A percentile compares a stretch with the other conserved stretches of the same genome.
Evolutionary conservation across 2,329 filamentous ascomycete species (phyloP).

Genomic region (Eutypa lata): DNA sequence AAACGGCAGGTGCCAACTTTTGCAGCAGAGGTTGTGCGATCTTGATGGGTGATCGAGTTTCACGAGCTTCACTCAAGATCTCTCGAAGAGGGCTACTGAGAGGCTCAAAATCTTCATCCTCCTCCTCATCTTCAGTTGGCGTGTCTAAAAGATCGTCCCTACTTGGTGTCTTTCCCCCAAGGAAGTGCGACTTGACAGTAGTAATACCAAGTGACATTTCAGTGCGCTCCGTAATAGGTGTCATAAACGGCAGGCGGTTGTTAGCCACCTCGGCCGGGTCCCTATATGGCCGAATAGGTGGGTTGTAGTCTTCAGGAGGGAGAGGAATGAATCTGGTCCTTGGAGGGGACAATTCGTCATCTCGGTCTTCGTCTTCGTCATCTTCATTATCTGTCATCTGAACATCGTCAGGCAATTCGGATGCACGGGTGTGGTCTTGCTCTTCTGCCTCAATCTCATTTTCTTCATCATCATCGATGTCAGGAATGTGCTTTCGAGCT

Average conservation of each 20-base stretch:
- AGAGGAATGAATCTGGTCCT: constrained; percentile 72
- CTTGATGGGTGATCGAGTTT: constrained; percentile 43
- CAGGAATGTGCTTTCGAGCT: constrained; percentile 66
- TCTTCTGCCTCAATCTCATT: constrained; percentile 31
- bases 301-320: constrained; percentile 81
- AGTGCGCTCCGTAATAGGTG: constrained; percentile 92
- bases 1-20: constrained; percentile 37
- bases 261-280: constrained; percentile 79
- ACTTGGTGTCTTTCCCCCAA: constrained; percentile 76
- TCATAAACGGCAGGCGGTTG: constrained; percentile 96
- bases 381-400: constrained; percentile 23
- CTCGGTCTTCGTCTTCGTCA: constrained; percentile 30
- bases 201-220: constrained; percentile 78
- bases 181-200: constrained; percentile 54
- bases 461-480: constrained; percentile 31
- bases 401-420: constrained; percentile 29
- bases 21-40: constrained; percentile 48
- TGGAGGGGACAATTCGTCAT: constrained; percentile 40
- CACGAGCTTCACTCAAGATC: constrained; percentile 51
- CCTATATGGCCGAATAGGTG: constrained; percentile 75
- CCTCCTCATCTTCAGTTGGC: constrained; percentile 28
- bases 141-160: constrained; percentile 40
- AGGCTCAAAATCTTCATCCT: constrained; percentile 37
- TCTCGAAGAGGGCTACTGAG: constrained; percentile 71
- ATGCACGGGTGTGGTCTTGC: constrained; percentile 35